Conservation (phyloP, 2,329 filamentous ascomycete genomes). For the Fusarium brachygibbosum region DNA sequence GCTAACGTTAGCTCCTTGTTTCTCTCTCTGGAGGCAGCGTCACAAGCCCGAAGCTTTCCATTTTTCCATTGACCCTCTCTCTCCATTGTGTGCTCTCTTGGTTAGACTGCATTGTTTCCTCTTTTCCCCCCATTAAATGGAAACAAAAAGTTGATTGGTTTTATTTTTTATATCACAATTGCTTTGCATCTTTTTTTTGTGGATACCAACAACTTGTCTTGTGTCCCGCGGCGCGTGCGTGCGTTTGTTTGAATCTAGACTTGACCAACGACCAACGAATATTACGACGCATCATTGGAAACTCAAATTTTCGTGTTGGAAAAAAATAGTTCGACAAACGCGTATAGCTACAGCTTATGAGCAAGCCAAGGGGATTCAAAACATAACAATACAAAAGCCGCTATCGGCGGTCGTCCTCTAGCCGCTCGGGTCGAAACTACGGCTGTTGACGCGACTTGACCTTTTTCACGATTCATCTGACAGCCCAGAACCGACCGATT, state of each 20-base stretch:
- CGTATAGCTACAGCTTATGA: constrained; percentile 30
- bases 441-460: constrained; percentile 33
- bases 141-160: background rate
- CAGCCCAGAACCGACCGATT: constrained; percentile 3
- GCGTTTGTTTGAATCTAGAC: constrained; percentile 28
- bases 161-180: constrained; percentile 2
- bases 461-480: constrained; percentile 2
- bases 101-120: background rate
- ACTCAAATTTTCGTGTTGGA: constrained; percentile 18
- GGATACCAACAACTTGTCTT: constrained; percentile 19
- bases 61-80: constrained; percentile 11
- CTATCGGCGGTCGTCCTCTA: background rate
- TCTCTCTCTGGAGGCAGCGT: constrained; percentile 21
- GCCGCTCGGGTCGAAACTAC: background rate
- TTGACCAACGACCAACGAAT: constrained; percentile 31
- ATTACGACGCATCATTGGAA: constrained; percentile 39
- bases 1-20: constrained; percentile 12
- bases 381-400: background rate
- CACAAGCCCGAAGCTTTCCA: constrained; percentile 29
- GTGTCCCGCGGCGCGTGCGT: constrained; percentile 38
- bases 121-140: background rate
- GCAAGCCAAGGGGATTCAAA: constrained; percentile 5
- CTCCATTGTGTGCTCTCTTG: background rate
- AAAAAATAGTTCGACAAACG: constrained; percentile 17
- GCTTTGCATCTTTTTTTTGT: constrained; percentile 21